phyloP scores from a whole-genome alignment of 768 basidiomycete genomes.

The Phanerochaete sordida region DNA sequence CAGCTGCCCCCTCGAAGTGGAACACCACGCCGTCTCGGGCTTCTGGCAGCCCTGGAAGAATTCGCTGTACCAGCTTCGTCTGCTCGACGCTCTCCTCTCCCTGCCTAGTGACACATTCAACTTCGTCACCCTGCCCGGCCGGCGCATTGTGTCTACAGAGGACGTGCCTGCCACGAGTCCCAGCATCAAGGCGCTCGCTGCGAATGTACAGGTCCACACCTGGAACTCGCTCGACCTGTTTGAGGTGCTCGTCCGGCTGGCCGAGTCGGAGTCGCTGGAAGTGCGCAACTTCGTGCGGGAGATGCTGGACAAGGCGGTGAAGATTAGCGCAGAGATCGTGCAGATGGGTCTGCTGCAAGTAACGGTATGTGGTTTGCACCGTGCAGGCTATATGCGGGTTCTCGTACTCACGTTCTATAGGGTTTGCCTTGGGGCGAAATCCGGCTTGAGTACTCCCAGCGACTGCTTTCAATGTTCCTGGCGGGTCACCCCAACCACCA shows the following conservation, averaged over 20 bases:
- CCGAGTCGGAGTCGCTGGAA: conserved; percentile 67
- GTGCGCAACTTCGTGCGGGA: conserved; percentile 78
- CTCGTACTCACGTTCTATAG: conserved; percentile 28
- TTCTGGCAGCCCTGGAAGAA: conserved; percentile 89
- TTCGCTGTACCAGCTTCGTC: conserved; percentile 76
- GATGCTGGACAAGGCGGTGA: conserved; percentile 91
- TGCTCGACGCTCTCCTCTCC: conserved; percentile 86
- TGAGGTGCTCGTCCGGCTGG: conserved; percentile 78
- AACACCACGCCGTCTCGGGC: conserved; percentile 76
- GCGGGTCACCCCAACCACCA: conserved; percentile 93
- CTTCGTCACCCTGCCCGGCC: conserved; percentile 83
- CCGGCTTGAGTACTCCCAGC: conserved; percentile 81
- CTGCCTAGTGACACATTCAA: conserved; percentile 90
- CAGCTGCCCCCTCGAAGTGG: conserved; percentile 73
- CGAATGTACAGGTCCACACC: conserved; percentile 85
- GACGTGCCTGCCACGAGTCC: conserved; percentile 83
- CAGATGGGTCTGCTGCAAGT: conserved; percentile 92
- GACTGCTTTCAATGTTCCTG: conserved; percentile 85
- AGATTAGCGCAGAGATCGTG: conserved; percentile 91
- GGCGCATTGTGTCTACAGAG: conserved; percentile 81
- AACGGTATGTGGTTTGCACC: conserved; percentile 52
- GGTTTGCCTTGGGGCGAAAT: conserved; percentile 87
- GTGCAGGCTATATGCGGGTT: background rate
- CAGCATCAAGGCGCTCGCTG: conserved; percentile 88
- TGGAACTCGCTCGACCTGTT: conserved; percentile 96